Base-by-base conservation (phyloP, 2,329 filamentous ascomycete species). In the Paecilomyces formosus region DNA sequence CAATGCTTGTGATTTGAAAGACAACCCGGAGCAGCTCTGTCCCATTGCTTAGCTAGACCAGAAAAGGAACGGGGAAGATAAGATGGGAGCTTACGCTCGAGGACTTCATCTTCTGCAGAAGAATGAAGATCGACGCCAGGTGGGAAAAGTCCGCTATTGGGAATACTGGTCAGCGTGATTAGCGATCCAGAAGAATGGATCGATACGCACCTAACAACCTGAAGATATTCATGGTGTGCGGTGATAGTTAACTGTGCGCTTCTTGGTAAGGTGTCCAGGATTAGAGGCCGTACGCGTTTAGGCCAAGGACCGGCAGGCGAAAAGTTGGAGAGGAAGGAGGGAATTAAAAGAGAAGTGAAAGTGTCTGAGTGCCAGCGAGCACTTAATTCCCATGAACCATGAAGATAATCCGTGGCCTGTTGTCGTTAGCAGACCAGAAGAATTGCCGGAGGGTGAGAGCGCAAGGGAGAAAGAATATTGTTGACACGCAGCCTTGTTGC, bases 21-120 rank as follows among this genome's bases (percentile, higher is more conserved):
- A 99, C 76, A 99, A 93, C 68, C 94, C 94, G 50, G 93, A 88
- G 74, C 92, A 96, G 81, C 92, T 97, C 93, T 97, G 72, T n/a
- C 57, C 54, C 30, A 53, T 24, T 60, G 39, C 62, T 67, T 60
- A 68, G 61, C 53, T 31, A 57, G 35, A 54, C 54, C 13, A 22
- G 13, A 24, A 24, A 15, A 53, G 50, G 30, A 21, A 33, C 55
- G 50, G 13, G 9, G 28, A 18, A 33, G 18, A 9, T 7, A 18
- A 30, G 33, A 18, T 54, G 35, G 59, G 49, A 53, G 76, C 86
- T 62, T 81, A 97, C 93, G 73, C 90, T 96, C 53, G 94, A 87
- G 72, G 89, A 86, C 68, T 88, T 87, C 92, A 99, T 99, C 82
- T 99, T 99, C 74, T 96, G 92, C 63, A 99, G 82, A 62, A 99